phyloP scores from a whole-genome alignment of 345 rosid genomes.

The Brassica carinata region DNA sequence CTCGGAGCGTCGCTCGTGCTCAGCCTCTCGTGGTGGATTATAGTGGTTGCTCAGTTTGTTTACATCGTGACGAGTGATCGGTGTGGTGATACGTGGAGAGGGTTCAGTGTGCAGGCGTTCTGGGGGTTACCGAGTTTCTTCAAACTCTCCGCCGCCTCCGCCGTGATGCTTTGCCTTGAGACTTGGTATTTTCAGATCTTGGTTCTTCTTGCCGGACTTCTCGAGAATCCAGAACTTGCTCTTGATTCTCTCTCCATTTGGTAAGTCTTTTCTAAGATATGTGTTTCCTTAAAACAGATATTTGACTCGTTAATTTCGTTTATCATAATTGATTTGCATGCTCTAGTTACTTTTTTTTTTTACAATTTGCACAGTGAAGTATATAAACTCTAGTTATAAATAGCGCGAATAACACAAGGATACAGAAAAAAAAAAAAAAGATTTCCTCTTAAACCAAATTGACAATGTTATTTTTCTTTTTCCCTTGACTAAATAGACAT shows the following conservation, averaged over 20 bases:
- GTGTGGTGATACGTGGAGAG: slow-evolving; percentile 53
- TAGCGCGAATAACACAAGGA: not conserved
- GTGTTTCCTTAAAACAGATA: not conserved
- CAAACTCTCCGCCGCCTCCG: slow-evolving; percentile 63
- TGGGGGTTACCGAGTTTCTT: slow-evolving; percentile 48
- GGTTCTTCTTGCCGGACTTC: slow-evolving; percentile 60
- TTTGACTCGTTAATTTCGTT: not conserved
- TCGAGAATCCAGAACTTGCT: slow-evolving; percentile 59
- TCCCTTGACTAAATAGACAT: not conserved
- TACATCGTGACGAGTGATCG: slow-evolving; percentile 49
- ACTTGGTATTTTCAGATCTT: slow-evolving; percentile 62
- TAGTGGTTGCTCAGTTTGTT: slow-evolving; percentile 55
- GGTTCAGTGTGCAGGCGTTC: slow-evolving; percentile 54
- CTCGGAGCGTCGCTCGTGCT: slow-evolving; percentile 58
- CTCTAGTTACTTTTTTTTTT: not conserved
- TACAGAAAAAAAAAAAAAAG: not conserved
- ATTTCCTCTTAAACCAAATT: not conserved
- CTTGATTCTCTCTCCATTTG: slow-evolving; percentile 45
- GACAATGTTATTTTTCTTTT: not conserved
- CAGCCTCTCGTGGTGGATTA: slow-evolving; percentile 62
- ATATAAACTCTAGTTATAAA: not conserved
- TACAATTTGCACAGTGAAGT: not conserved
- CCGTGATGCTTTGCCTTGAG: slow-evolving; percentile 69
- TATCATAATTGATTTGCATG: not conserved
- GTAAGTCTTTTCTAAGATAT: slow-evolving; percentile 12